Evolutionary conservation across 257 asterid species (phyloP), one percentile per base, ranked within the genome.

Genomic region (Leonotis leonurus): DNA sequence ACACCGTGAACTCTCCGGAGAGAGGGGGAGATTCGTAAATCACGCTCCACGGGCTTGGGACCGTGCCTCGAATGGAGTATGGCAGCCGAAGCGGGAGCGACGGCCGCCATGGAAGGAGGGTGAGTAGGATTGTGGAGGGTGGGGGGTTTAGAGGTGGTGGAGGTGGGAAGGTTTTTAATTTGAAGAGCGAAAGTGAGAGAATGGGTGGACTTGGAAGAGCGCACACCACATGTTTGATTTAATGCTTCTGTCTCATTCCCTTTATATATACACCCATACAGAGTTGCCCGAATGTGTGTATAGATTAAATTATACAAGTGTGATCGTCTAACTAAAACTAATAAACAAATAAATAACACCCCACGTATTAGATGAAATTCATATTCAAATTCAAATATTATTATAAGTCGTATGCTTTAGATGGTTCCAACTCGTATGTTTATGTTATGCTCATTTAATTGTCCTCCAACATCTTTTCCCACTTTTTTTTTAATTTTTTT

Each of bases 81-180:
- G 20, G 76, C 60, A 5, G 73, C 76, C 50, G 61, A 36, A 50
- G 69, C 17, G 40, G 81, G 56, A 58, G 77, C 66, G 60, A 61
- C 51, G 70, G 77, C 86, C 54, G 92, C 94, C 96, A 91, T 88
- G 48, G 65, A 49, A 62, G 73, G 74, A 25, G 81, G 55, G 24
- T 22, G 35, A 11, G 33, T 24, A 56, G 60, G 56, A 18, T 12
- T 67, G 53, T 13, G 62, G 53, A 45, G 65, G 33, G n/a, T n/a
- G n/a, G n/a, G n/a, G n/a, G n/a, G n/a, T 16, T 53, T 17, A 8
- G 56, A 41, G 3, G 41, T 1, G 25, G n/a, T n/a, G n/a, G 22
- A 5, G 17, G 36, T 40, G 33, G 7, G 14, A 13, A 24, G 40
- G 14, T 64, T 37, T 16, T 33, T n/a, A n/a, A n/a, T n/a, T n/a